Percentiles rank a stretch among this genome's conserved stretches.
phyloP scores from a whole-genome alignment of 179 eudicot species.

The Heliamphora pulchella region DNA sequence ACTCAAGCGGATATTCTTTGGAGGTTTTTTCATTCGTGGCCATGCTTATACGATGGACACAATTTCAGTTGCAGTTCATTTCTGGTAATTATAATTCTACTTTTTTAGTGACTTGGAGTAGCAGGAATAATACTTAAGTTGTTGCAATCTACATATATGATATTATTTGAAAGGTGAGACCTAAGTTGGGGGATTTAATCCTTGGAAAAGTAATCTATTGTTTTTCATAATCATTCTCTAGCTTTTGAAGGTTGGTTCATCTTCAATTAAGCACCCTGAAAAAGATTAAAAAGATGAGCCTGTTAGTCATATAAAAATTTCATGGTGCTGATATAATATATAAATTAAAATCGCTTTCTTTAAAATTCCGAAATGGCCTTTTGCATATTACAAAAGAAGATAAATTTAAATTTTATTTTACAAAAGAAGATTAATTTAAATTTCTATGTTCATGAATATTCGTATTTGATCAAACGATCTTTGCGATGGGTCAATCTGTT shows the following conservation, averaged over 20 bases:
- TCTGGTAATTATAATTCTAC: slow-evolving; percentile 48
- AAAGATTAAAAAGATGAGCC: neutral
- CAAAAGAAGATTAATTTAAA: neutral
- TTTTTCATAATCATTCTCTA: neutral
- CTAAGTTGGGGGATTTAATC: neutral
- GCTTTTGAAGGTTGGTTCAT: neutral
- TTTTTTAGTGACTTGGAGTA: neutral
- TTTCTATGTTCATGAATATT: neutral
- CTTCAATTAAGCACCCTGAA: neutral
- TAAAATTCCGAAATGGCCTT: neutral
- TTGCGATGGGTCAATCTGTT: neutral
- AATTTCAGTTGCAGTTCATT: slow-evolving; percentile 87
- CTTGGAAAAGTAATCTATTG: neutral
- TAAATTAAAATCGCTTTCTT: neutral
- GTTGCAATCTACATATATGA: neutral
- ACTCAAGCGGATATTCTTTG: slow-evolving; percentile 86
- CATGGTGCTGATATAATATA: neutral
- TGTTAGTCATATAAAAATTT: neutral
- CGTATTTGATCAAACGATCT: no score
- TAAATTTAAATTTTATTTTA: no score
- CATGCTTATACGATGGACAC: slow-evolving; percentile 98
- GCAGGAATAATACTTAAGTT: neutral
- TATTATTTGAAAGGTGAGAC: neutral
- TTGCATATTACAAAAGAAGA: neutral
- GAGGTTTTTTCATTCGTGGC: slow-evolving; percentile 90